These are phyloP conservation scores for Tulasnella sp. DNA, from an alignment of 768 basidiomycete genomes.

Conservation along the genomic window DNA sequence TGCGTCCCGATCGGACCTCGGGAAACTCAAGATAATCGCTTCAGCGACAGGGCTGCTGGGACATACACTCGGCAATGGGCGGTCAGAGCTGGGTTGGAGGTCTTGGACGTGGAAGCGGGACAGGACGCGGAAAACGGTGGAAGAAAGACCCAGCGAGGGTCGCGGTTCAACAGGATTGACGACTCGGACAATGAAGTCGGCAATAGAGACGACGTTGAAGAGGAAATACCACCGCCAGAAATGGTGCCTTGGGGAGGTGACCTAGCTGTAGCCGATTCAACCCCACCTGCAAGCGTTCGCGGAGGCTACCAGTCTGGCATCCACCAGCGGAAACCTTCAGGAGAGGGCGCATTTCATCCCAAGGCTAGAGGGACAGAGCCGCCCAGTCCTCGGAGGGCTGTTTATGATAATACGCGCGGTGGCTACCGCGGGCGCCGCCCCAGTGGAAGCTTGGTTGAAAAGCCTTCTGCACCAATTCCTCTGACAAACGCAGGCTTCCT, in stretches of 20 bases:
- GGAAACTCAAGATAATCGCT: constrained; percentile 54
- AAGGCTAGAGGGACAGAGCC: neutral
- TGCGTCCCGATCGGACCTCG: constrained; percentile 63
- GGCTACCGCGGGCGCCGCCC: constrained; percentile 24
- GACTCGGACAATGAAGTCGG: constrained; percentile 9
- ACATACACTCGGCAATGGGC: constrained; percentile 71
- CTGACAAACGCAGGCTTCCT: constrained; percentile 45
- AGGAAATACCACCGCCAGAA: constrained; percentile 35
- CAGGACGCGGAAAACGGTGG: neutral
- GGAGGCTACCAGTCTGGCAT: constrained; percentile 41
- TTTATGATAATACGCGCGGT: neutral
- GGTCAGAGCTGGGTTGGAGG: constrained; percentile 58
- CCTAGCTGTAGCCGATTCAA: neutral
- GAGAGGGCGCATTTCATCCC: constrained; percentile 37
- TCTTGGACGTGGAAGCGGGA: constrained; percentile 58
- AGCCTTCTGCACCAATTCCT: constrained; percentile 20
- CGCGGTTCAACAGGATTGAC: constrained; percentile 35
- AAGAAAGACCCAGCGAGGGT: neutral
- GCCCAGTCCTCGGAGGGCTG: neutral
- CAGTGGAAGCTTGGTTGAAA: constrained; percentile 27
- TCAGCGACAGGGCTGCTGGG: constrained; percentile 46
- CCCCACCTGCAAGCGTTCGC: constrained; percentile 19
- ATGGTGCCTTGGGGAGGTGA: constrained; percentile 34
- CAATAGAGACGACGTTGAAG: constrained; percentile 39
- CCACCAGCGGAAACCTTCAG: constrained; percentile 39